Base-by-base conservation (phyloP, 1,284 basidiomycete genomes). In the Trametes sp. region DNA sequence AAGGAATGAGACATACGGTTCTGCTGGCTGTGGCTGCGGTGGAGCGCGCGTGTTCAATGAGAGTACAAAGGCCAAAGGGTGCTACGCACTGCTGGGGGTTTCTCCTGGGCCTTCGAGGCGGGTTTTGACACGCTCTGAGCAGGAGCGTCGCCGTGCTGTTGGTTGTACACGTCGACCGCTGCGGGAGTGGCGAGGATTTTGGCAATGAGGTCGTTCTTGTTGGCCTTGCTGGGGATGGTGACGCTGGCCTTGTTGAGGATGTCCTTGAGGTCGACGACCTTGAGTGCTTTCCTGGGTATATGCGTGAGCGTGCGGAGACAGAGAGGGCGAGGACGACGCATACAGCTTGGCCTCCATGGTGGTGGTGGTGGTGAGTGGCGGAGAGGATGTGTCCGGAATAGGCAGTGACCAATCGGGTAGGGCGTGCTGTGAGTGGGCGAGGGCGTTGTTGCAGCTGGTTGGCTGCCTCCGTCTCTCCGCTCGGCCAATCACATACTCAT, bases 211-310 rank as follows among this genome's bases (percentile, higher is more conserved):
- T 91, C 89, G 0, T 78, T 74, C 75, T 91, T 92, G 73, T 83
- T 89, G 7, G 84, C 81, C 69, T 85, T 88, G 69, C 82, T 78
- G 0, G 84, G 81, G 48, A 81, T 73, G 13, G 82, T 38, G 55
- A 85, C 76, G 44, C 73, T 66, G 31, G 87, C 88, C 51, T 80
- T 80, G 54, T 80, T 56, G 69, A 90, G 84, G 67, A 91, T 82
- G 57, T 84, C 81, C 70, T 81, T 87, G 74, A 92, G 86, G 65
- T 91, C 89, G 36, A 82, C 81, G 73, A 92, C 89, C 75, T 89
- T 91, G 78, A 91, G 85, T 2, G 85, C 74, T 77, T 87, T 87
- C 24, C 81, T 82, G 71, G 29, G 28, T 24, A 23, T 31, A 23
- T 41, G 38, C 6, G 62, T 70, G 59, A 70, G 62, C 46, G 46